Evolutionary conservation across 129 eudicot genomes (phyloP).

Genomic region (Solidago caesia): DNA sequence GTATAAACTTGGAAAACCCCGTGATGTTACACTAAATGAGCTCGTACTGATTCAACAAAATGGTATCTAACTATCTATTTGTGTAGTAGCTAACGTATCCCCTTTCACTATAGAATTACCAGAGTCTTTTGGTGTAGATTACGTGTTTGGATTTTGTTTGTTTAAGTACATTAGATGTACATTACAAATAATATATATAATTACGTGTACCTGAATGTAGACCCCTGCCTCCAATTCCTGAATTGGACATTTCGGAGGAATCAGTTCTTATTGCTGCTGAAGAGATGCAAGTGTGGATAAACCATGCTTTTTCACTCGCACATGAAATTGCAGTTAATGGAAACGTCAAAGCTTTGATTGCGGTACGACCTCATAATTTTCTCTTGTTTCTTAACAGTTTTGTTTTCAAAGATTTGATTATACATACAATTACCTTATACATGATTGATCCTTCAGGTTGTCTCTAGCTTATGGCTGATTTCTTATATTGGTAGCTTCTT

Average conservation of each 20-base stretch:
- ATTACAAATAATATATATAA: background rate
- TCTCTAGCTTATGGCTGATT: slow-evolving; percentile 58
- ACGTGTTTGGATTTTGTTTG: background rate
- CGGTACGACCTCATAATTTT: slow-evolving; percentile 39
- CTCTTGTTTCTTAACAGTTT: background rate
- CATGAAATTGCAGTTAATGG: slow-evolving; percentile 73
- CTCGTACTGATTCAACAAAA: background rate
- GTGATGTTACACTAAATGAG: background rate
- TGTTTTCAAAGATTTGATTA: background rate
- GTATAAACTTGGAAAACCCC: background rate
- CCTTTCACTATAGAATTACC: too few relatives aligned
- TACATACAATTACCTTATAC: background rate
- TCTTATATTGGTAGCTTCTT: slow-evolving; percentile 79
- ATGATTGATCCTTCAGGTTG: slow-evolving; percentile 53
- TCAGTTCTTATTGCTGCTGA: slow-evolving; percentile 58
- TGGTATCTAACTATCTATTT: background rate
- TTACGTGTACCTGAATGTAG: slow-evolving; percentile 33
- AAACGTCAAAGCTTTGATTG: slow-evolving; percentile 52
- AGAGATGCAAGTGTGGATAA: slow-evolving; percentile 55
- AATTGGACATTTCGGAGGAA: slow-evolving; percentile 75
- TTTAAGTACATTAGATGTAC: background rate
- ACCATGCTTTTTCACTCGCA: slow-evolving; percentile 55
- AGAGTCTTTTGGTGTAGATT: background rate
- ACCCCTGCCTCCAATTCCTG: slow-evolving; percentile 93
- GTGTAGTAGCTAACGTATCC: too few relatives aligned